Conservation (phyloP, 2,329 filamentous ascomycete species). For the Fusarium cicatricum region DNA sequence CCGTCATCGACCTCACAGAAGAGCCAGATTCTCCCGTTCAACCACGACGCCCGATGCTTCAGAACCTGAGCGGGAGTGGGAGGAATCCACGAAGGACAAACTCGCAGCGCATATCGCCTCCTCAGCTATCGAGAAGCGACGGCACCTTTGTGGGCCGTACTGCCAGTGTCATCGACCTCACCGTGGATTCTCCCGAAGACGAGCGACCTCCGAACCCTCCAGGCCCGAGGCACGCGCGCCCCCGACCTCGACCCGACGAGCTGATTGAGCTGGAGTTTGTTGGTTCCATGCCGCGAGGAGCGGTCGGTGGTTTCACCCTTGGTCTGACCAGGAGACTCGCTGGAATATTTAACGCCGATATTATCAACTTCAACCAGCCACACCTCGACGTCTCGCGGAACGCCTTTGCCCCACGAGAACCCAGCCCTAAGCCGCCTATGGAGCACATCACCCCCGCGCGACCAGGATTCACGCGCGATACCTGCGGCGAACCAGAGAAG, state of each 20-base stretch:
- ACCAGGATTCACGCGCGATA: slow-evolving; percentile 83
- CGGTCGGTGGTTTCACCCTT: slow-evolving; percentile 33
- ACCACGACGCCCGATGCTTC: slow-evolving; percentile 45
- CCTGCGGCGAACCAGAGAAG: slow-evolving; percentile 48
- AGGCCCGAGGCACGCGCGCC: slow-evolving; percentile 18
- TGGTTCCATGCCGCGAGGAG: slow-evolving; percentile 33
- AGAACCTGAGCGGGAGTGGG: slow-evolving; percentile 22
- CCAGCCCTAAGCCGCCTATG: slow-evolving; percentile 58
- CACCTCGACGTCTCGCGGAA: slow-evolving; percentile 39
- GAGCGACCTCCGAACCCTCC: slow-evolving; percentile 39
- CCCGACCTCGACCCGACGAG: slow-evolving; percentile 34
- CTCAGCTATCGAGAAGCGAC: slow-evolving; percentile 55
- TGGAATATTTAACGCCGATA: slow-evolving; percentile 36
- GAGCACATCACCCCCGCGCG: slow-evolving; percentile 70
- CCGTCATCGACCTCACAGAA: slow-evolving; percentile 60
- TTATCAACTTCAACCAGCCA: slow-evolving; percentile 35
- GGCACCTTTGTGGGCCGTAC: slow-evolving; percentile 50
- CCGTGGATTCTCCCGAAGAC: slow-evolving; percentile 53
- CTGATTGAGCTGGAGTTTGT: slow-evolving; percentile 42
- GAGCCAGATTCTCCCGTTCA: slow-evolving; percentile 58
- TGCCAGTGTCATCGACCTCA: slow-evolving; percentile 60
- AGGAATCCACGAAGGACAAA: slow-evolving; percentile 54
- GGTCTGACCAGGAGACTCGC: slow-evolving; percentile 40
- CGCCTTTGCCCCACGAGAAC: slow-evolving; percentile 45
- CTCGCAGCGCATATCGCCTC: slow-evolving; percentile 52